Evolutionary conservation across 352 stramenopile species (phyloP), one percentile per base, ranked within the genome.

Genomic region (Phytophthora kernoviae): DNA sequence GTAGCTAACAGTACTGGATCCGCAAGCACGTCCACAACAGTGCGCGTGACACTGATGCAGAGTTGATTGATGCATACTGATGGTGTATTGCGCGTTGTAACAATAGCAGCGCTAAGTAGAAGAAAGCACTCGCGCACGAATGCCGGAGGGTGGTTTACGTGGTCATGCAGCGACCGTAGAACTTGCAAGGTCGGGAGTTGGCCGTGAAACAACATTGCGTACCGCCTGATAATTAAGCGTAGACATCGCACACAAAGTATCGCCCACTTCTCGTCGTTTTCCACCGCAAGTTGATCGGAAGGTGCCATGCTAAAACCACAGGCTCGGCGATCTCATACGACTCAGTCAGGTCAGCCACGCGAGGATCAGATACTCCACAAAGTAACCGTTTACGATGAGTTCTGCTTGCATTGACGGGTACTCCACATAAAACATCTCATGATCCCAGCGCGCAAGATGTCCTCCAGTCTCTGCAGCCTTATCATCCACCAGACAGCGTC

Each of bases 381-480:
- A 93, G 56, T 93, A 93, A 9, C 75, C 82, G 44, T 93, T 89
- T 46, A 95, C 86, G 17, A 92, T 54, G 11, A 95, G 68, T 43
- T 95, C 84, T 10, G 72, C 57, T 26, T 91, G 67, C 40, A 93
- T 87, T 32, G 86, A 93, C 21, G 66, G 43, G 46, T 91, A 95
- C 18, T 80, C 73, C 21, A 93, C 81, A 42, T 84, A 80, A 30
- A 93, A 93, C 81, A 91, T 84, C 49, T 95, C 84, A 57, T 92
- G 71, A 46, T 93, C 72, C 86, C 86, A 95, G 2, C 71, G 68
- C 1, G 69, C 66, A 18, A 78, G 63, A 43, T 51, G 73, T 7
- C 65, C 72, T 17, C 59, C 41, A 47, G 43, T 57, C 20, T 58
- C 42, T 24, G 26, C 18, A 11, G 27, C 40, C 48, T 62, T 18